Evolutionary conservation across 2,329 filamentous ascomycete genomes (phyloP).

Genomic region (Penicillium polonicum): DNA sequence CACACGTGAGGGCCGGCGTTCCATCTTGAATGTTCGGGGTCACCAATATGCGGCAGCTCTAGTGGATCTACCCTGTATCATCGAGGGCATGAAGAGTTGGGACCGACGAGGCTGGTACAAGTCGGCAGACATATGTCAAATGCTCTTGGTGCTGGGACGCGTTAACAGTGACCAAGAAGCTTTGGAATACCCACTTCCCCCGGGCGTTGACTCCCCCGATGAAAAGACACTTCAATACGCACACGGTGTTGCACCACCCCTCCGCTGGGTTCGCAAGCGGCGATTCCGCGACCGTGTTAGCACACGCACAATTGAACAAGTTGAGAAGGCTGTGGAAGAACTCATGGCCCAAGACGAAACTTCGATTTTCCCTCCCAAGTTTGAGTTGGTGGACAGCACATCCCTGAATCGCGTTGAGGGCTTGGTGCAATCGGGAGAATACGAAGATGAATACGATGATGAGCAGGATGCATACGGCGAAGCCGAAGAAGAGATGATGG

Average conservation of each 20-base stretch:
- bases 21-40: slow-evolving; percentile 67
- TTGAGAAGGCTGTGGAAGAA: slow-evolving; percentile 74
- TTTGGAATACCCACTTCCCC: slow-evolving; percentile 64
- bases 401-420: slow-evolving; percentile 46
- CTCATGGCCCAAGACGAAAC: slow-evolving; percentile 68
- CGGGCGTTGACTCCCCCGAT: slow-evolving; percentile 60
- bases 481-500: slow-evolving; percentile 46
- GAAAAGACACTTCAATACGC: slow-evolving; percentile 70
- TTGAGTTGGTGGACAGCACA: slow-evolving; percentile 62
- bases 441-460: slow-evolving; percentile 50
- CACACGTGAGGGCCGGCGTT: slow-evolving; percentile 65
- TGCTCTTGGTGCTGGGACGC: slow-evolving; percentile 73
- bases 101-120: slow-evolving; percentile 86
- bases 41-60: slow-evolving; percentile 73
- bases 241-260: slow-evolving; percentile 82
- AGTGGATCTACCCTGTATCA: slow-evolving; percentile 81
- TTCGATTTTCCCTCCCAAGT: slow-evolving; percentile 57
- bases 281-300: slow-evolving; percentile 81
- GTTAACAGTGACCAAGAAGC: slow-evolving; percentile 68
- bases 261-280: slow-evolving; percentile 79
- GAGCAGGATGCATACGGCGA: slow-evolving; percentile 53
- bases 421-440: slow-evolving; percentile 46
- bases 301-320: slow-evolving; percentile 79
- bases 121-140: slow-evolving; percentile 82
- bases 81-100: slow-evolving; percentile 92